phyloP scores from a whole-genome alignment of 176 grass and related monocot species.

The Oryza brachyantha region DNA sequence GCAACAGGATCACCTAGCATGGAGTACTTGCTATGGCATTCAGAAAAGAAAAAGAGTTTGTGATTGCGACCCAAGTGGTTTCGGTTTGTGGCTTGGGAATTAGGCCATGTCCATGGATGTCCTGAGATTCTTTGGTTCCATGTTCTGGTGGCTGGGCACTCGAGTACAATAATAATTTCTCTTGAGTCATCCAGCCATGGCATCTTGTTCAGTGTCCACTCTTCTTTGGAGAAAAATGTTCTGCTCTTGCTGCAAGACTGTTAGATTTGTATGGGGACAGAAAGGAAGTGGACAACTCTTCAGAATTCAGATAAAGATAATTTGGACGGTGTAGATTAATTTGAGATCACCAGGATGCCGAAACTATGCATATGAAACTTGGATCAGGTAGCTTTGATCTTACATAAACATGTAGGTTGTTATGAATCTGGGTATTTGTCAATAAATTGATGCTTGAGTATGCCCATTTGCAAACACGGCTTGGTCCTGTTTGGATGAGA shows the following conservation, averaged over 20 bases:
- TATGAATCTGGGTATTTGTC: not conserved
- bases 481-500: not conserved
- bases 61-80: not conserved
- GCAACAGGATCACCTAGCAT: not conserved
- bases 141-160: not conserved
- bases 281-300: not conserved
- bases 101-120: not conserved
- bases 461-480: not conserved
- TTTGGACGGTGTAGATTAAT: not conserved
- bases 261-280: not conserved
- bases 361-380: not conserved
- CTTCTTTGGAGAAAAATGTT: not conserved
- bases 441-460: not conserved
- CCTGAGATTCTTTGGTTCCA: not conserved
- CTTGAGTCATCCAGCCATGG: not conserved
- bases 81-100: slow-evolving; percentile 14
- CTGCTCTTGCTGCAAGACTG: not conserved
- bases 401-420: not conserved
- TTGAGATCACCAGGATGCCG: not conserved
- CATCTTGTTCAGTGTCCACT: not conserved
- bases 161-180: not conserved
- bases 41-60: not conserved
- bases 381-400: not conserved
- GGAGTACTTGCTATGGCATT: not conserved
- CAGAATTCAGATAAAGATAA: not conserved